Evolutionary conservation across 768 basidiomycete species (phyloP).

Genomic region (Lepiota brunneoincarnata): DNA sequence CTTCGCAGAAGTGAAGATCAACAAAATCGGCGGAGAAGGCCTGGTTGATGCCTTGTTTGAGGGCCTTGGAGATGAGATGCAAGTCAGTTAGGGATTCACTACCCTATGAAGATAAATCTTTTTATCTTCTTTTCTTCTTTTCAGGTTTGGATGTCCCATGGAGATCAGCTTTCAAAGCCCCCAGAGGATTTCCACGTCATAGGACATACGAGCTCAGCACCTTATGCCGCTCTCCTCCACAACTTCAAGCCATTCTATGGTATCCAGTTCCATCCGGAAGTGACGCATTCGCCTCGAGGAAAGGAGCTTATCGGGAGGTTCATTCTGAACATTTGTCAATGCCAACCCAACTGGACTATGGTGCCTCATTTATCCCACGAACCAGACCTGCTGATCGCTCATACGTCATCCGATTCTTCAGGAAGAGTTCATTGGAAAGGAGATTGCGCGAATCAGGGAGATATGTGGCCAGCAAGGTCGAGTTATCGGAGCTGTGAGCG

Average conservation of each 20-base stretch:
- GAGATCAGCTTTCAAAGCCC: slow-evolving; percentile 83
- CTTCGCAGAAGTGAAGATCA: slow-evolving; percentile 77
- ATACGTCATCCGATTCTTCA: slow-evolving; percentile 25
- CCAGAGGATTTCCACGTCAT: slow-evolving; percentile 87
- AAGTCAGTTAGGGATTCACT: slow-evolving; percentile 47
- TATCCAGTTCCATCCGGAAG: slow-evolving; percentile 99
- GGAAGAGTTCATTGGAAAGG: slow-evolving; percentile 98
- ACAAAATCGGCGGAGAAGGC: slow-evolving; percentile 50
- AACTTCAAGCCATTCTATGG: slow-evolving; percentile 87
- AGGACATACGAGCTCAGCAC: slow-evolving; percentile 82
- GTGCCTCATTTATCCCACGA: slow-evolving; percentile 33
- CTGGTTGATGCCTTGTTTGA: slow-evolving; percentile 78
- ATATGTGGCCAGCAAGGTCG: slow-evolving; percentile 94
- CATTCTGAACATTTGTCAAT: slow-evolving; percentile 80
- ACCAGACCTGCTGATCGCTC: slow-evolving; percentile 8
- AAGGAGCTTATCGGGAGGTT: slow-evolving; percentile 88
- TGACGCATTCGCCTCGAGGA: slow-evolving; percentile 89
- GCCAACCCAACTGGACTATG: slow-evolving; percentile 91
- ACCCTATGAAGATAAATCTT: not conserved
- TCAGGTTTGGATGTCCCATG: slow-evolving; percentile 99
- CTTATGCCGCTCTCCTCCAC: slow-evolving; percentile 93
- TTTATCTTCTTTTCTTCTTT: slow-evolving; percentile 7
- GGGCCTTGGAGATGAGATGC: slow-evolving; percentile 84
- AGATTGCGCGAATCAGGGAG: slow-evolving; percentile 88
- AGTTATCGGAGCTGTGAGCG: slow-evolving; percentile 96